phyloP scores from a whole-genome alignment of 768 basidiomycete species.

The Mycena rosella region DNA sequence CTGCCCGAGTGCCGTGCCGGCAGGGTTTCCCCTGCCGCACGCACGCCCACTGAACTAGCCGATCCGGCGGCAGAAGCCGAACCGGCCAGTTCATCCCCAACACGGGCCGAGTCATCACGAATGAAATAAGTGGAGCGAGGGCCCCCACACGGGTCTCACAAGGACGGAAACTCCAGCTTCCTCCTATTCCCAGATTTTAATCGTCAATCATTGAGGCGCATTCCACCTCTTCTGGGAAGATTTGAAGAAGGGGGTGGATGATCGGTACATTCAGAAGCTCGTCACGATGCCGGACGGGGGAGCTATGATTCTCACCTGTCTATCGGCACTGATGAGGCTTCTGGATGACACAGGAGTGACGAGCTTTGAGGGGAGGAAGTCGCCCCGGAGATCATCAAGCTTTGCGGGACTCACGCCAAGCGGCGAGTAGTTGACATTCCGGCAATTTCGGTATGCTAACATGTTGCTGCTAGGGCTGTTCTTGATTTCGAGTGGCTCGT shows the following conservation, averaged over 20 bases:
- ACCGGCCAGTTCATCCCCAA: too few relatives aligned
- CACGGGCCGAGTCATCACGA: too few relatives aligned
- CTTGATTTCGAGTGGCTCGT: not conserved
- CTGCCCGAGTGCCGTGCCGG: too few relatives aligned
- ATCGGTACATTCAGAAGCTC: slow-evolving; percentile 11
- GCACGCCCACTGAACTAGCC: too few relatives aligned
- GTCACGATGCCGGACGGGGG: slow-evolving; percentile 3
- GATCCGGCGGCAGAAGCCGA: too few relatives aligned
- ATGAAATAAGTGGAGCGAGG: too few relatives aligned
- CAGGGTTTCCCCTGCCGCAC: too few relatives aligned
- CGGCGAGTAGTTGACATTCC: not conserved
- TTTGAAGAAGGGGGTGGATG: not conserved
- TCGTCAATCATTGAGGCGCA: not conserved
- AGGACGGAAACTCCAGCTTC: too few relatives aligned
- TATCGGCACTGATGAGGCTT: slow-evolving; percentile 20
- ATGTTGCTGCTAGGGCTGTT: not conserved
- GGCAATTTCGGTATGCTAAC: too few relatives aligned
- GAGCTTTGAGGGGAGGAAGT: slow-evolving; percentile 18
- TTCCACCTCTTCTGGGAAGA: slow-evolving; percentile 16
- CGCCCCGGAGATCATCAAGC: slow-evolving; percentile 16
- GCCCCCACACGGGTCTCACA: too few relatives aligned
- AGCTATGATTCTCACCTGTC: slow-evolving; percentile 21
- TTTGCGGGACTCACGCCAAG: slow-evolving; percentile 7
- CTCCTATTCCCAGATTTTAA: too few relatives aligned
- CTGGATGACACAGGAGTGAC: slow-evolving; percentile 21